Base-by-base conservation (phyloP, 2,329 filamentous ascomycete genomes). In the Aureobasidium pullulans region DNA sequence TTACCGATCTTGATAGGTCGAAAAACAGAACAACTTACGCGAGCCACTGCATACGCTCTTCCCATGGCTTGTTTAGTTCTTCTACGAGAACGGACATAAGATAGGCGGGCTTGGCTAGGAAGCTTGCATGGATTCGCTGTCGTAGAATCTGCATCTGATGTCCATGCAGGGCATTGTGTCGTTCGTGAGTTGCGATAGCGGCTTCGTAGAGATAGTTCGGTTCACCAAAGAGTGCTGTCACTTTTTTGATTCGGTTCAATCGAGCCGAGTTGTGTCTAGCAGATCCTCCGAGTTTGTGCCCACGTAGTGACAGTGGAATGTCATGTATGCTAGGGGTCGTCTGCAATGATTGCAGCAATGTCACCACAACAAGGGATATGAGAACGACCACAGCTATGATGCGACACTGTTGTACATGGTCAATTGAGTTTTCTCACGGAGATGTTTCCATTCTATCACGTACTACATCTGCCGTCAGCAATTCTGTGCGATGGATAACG, bases 111-210 rank as follows among this genome's bases (percentile, higher is more conserved):
- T 64, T 66, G 50, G 58, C 59, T 61, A 60, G 62, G 42, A 59
- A 63, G n/a, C 40, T 57, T 36, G 37, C 31, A 29, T 59, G 52
- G 13, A 74, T 67, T 16, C 66, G 63, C 32, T 69, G 63, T 32
- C 70, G 64, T 36, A 76, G 64, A 3, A 74, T 66, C 43, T 68
- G 60, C 64, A 71, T 70, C n/a, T 66, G 66, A 44, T 76, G 75
- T 4, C 70, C 70, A 63, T 72, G 70, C 44, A 66, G 58, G 40
- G 66, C 58, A 11, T 71, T 70, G 52, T 74, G 72, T 34, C 66
- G 63, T 47, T 66, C 52, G 57, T 76, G 73, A n/a, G 64, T 71
- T 16, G 66, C 62, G 28, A 76, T 61, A 6, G 71, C 72, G n/a
- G 66, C 63, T 49, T 74, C 70, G 57, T 73, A 74, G 19, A 72